Evolutionary conservation across 441 rosid species (phyloP), one percentile per base, ranked within the genome.

Genomic region (Corymbia citriodora): DNA sequence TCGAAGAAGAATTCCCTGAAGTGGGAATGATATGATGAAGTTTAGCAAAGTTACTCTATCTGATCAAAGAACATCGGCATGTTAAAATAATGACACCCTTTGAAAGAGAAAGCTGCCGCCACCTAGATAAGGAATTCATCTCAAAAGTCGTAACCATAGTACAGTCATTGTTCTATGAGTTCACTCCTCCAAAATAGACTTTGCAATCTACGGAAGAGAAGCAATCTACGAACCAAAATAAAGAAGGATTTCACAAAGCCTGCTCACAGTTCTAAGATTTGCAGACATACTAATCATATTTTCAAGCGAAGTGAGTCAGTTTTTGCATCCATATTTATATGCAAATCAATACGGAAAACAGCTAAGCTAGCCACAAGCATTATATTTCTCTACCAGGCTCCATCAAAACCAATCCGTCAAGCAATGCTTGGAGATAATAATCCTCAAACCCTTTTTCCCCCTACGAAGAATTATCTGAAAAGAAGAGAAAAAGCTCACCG

Each of bases 1-100:
- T 90, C 17, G 95, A 92, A 87, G 93, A 90, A 23, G 49, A 59
- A 59, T 59, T 81, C 68, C 87, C 87, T 82, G 72, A 83, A 85
- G n/a, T 55, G 57, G 31, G 49, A 83, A 40, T 25, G n/a, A 57
- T 23, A 45, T 12, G 52, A 79, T 23, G 52, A 79, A 79, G 85
- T 79, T 45, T 12, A 79, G 85, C 52, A 23, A 23, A 23, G 25
- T 79, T 79, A 79, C 52, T 45, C 85, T 7, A 79, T 79, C 85
- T 15, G 2, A 79, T 53, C 18, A 79, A 14, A 79, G 21, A 74
- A 23, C 85, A 79, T 23, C 45, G 0, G 10, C 18, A 8, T 79
- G n/a, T 79, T 79, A 23, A 45, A 45, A 23, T 79, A 70, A 70
- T 70, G 45, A 70, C 45, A 33, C 79, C 33, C 45, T 2, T 70